A percentile compares a stretch with the other conserved stretches of the same genome.
Conservation (phyloP, 441 rosid genomes). For the Adansonia rubrostipa region DNA sequence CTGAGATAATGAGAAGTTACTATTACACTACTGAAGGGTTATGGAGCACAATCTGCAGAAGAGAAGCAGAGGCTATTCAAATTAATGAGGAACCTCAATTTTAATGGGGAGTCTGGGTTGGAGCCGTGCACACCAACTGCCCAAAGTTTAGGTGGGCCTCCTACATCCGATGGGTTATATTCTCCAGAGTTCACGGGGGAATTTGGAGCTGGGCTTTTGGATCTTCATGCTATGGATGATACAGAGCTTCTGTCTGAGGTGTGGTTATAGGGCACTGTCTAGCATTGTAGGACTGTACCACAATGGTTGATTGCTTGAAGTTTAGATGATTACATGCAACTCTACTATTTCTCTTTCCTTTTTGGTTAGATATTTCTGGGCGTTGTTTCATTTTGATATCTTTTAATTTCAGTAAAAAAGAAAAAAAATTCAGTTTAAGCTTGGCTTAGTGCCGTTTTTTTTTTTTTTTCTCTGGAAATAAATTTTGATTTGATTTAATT, state of each 20-base stretch:
- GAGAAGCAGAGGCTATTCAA: conserved; percentile 96
- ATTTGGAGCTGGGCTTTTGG: conserved; percentile 97
- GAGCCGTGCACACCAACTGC: conserved; percentile 76
- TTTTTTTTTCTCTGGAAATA: conserved; percentile 17
- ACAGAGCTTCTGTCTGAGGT: conserved; percentile 98
- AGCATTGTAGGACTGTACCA: conserved; percentile 15
- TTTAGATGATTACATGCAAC: not conserved
- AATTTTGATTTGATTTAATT: conserved; percentile 37
- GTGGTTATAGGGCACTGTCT: conserved; percentile 24
- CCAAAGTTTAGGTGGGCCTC: conserved; percentile 62
- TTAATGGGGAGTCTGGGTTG: conserved; percentile 89
- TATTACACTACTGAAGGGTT: conserved; percentile 62
- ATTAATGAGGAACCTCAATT: conserved; percentile 93
- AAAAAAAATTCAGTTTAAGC: not conserved
- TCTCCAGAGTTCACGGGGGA: conserved; percentile 95
- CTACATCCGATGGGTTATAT: conserved; percentile 78
- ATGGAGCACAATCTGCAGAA: conserved; percentile 96
- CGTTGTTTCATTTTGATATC: not conserved
- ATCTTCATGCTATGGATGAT: conserved; percentile 98
- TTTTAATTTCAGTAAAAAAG: not conserved
- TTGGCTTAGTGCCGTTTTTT: not conserved
- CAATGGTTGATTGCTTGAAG: conserved; percentile 1
- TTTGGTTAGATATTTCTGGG: not conserved
- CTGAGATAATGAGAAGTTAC: conserved; percentile 24
- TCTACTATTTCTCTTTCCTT: not conserved